Evolutionary conservation across 2,329 filamentous ascomycete species (phyloP), one percentile per base, ranked within the genome.

Genomic region (Basipetospora sp.): DNA sequence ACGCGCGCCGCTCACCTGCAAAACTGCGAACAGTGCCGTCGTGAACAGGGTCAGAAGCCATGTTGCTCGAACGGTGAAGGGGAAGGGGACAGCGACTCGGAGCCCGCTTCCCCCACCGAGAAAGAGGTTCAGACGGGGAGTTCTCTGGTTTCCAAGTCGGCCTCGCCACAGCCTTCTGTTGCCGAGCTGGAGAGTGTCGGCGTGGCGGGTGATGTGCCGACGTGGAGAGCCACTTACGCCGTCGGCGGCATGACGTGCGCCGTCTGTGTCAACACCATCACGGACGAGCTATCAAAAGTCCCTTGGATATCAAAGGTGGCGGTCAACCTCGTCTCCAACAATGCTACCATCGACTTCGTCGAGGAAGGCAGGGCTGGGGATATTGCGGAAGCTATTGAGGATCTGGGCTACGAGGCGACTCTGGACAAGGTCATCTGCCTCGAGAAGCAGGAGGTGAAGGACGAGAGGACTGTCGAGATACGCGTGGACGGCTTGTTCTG

Each of bases 181-280:
- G 34, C 36, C 16, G 35, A 39, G 32, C 36, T 46, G 31, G 36
- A 29, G 14, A 34, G 34, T 13, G 34, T 42, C 9, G 27, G 18
- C 20, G 30, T 30, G 4, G 31, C 38, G 4, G 19, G 36, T 2
- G 42, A 41, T 10, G 39, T 14, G 3, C 33, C 32, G 9, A 43
- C 48, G n/a, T 75, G 67, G 63, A 56, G 63, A 28, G 69, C 63
- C 2, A 65, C 59, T 1, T 44, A 76, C n/a, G 71, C 75, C 15
- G 66, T 86, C 29, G 72, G 67, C 19, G 80, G 80, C 37, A 84
- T 86, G 79, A 82, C 75, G 4, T 85, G 80, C 51, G 72, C 74
- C 11, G 68, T 77, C 10, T 86, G 80, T 48, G 66, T 67, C 38
- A 77, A 76, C 49, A 63, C 65, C 28, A 71, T 85, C 45, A 75